Percentiles rank a stretch among this genome's conserved stretches.
Evolutionary conservation across 2,329 filamentous ascomycete genomes (phyloP).

Genomic region (Bertia moriformis): DNA sequence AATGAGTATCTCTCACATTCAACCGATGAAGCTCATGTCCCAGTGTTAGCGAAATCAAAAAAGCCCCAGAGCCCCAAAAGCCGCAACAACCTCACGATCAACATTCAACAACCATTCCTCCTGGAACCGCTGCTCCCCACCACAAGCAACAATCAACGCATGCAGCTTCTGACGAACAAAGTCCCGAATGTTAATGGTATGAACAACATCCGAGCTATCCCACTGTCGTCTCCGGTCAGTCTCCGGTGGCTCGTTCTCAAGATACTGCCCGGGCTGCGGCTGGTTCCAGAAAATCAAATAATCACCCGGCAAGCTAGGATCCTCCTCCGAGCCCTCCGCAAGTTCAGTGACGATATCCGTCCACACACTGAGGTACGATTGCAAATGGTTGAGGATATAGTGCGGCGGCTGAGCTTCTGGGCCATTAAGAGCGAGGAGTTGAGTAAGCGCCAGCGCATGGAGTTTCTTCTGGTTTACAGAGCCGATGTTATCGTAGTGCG

Average conservation of each 20-base stretch:
- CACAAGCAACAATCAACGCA: slow-evolving; percentile 21
- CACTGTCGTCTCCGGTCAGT: not conserved
- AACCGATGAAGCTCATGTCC: no score
- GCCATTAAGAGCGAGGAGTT: slow-evolving; percentile 23
- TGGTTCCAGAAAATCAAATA: slow-evolving; percentile 22
- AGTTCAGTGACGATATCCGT: slow-evolving; percentile 32
- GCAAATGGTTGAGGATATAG: slow-evolving; percentile 25
- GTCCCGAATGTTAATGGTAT: slow-evolving; percentile 22
- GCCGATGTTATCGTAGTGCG: slow-evolving; percentile 28
- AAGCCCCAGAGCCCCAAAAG: slow-evolving; percentile 15
- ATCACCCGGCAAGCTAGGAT: slow-evolving; percentile 15
- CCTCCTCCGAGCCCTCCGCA: slow-evolving; percentile 24
- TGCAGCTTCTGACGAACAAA: slow-evolving; percentile 27
- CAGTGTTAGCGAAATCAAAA: no score
- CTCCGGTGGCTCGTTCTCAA: not conserved
- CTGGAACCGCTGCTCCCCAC: slow-evolving; percentile 26
- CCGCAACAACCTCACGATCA: slow-evolving; percentile 31
- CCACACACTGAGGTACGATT: slow-evolving; percentile 32
- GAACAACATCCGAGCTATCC: not conserved
- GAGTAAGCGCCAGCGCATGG: slow-evolving; percentile 31
- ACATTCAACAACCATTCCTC: slow-evolving; percentile 33
- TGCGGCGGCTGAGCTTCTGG: slow-evolving; percentile 22
- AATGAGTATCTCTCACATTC: no score
- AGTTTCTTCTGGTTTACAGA: slow-evolving; percentile 30
- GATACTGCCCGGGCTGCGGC: not conserved